Percentiles rank a stretch among this genome's conserved stretches.
These are phyloP conservation scores for Penicillium odoratum DNA, from an alignment of 495 filamentous ascomycete genomes.

Conservation along the genomic window DNA sequence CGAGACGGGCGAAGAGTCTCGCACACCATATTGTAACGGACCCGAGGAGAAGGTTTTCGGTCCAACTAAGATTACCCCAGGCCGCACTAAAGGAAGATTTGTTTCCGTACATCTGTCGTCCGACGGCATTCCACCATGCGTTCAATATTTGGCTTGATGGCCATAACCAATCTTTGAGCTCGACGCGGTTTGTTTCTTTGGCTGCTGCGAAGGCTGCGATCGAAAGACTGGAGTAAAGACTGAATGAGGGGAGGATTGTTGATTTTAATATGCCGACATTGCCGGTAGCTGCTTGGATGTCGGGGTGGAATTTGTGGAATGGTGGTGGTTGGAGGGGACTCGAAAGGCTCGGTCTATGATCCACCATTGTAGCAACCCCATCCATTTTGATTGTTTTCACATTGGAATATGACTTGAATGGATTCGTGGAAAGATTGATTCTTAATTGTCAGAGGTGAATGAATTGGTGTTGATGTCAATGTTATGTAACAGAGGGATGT, in stretches of 20 bases:
- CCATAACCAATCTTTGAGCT: conserved; percentile 61
- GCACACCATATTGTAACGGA: conserved; percentile 56
- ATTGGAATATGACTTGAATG: background rate
- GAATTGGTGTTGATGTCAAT: background rate
- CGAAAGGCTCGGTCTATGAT: background rate
- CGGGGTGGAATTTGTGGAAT: conserved; percentile 3
- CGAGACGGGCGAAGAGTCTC: conserved; percentile 54
- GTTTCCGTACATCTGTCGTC: conserved; percentile 40
- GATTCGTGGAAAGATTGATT: no score
- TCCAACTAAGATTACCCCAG: conserved; percentile 45
- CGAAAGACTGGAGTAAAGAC: conserved; percentile 45
- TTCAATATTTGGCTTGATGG: conserved; percentile 53
- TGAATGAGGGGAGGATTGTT: conserved; percentile 51
- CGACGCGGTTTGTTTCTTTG: conserved; percentile 48
- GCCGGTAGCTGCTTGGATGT: conserved; percentile 8
- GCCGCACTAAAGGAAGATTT: conserved; percentile 41
- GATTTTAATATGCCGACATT: conserved; percentile 49
- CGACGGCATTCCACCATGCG: conserved; percentile 59
- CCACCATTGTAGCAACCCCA: background rate
- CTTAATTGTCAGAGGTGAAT: no score
- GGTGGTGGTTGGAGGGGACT: background rate
- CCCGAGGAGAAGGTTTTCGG: conserved; percentile 51
- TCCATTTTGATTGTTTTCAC: background rate
- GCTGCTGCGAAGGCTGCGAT: conserved; percentile 48
- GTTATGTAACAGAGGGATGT: background rate